Conservation (phyloP, 2,329 filamentous ascomycete species). For the Colletotrichum siamense region DNA sequence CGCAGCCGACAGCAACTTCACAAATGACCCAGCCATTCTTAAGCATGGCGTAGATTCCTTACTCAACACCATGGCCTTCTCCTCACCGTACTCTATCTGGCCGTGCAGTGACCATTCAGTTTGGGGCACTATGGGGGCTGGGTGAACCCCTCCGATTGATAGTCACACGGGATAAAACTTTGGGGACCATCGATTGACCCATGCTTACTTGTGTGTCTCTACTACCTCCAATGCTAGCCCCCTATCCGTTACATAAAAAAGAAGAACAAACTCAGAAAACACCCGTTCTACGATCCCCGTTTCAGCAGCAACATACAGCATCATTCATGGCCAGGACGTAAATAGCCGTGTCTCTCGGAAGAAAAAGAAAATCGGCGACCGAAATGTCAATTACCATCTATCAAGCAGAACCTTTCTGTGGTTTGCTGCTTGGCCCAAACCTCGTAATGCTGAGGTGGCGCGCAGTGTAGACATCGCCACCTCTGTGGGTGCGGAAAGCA, state of each 20-base stretch:
- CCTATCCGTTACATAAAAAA: neutral
- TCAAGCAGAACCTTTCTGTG: constrained; percentile 4
- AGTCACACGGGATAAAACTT: neutral
- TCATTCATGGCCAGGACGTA: constrained; percentile 15
- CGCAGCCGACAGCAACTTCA: neutral
- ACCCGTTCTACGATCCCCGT: constrained; percentile 6
- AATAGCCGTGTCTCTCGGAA: constrained; percentile 5
- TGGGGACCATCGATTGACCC: neutral
- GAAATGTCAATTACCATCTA: constrained; percentile 24
- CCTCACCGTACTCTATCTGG: neutral
- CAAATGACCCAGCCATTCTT: neutral
- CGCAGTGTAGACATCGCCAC: neutral
- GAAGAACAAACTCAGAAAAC: neutral
- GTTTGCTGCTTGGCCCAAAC: neutral
- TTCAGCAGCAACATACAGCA: constrained; percentile 19
- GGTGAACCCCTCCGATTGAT: neutral
- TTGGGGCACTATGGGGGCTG: neutral
- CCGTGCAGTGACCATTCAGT: neutral
- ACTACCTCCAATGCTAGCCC: neutral
- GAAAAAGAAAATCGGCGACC: neutral
- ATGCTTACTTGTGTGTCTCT: constrained; percentile 7
- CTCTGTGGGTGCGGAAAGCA: neutral
- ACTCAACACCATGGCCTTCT: neutral
- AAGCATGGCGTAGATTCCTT: neutral
- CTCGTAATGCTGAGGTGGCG: neutral